Evolutionary conservation across 2,329 filamentous ascomycete species (phyloP).

Genomic region (Trichoderma simmonsii): DNA sequence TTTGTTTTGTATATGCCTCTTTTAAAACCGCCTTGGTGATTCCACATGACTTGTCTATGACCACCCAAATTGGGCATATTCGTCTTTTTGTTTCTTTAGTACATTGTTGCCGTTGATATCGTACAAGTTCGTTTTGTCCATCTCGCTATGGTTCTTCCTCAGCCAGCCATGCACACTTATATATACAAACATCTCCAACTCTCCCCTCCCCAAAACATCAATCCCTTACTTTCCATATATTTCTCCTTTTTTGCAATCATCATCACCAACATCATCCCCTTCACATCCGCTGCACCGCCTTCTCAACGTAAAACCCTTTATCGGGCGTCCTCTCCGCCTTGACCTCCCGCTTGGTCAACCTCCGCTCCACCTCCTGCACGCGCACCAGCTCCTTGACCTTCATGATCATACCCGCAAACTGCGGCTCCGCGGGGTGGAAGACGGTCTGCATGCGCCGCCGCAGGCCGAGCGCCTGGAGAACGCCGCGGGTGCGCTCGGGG

Average conservation of each 20-base stretch:
- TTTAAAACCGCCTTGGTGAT: neutral
- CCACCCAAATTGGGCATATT: neutral
- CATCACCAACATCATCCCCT: neutral
- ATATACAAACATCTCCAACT: neutral
- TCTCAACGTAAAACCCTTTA: constrained; percentile 77
- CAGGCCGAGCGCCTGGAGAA: constrained; percentile 80
- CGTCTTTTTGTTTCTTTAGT: neutral
- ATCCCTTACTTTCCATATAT: neutral
- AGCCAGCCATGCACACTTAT: neutral
- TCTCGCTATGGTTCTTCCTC: neutral
- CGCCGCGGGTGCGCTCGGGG: constrained; percentile 72
- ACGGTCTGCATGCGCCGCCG: constrained; percentile 82
- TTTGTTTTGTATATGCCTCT: neutral
- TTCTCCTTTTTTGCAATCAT: neutral
- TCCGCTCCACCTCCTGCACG: constrained; percentile 70
- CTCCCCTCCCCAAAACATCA: neutral
- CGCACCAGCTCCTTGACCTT: constrained; percentile 88
- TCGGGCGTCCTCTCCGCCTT: constrained; percentile 71
- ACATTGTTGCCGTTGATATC: constrained; percentile 29
- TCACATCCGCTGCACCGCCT: constrained; percentile 33
- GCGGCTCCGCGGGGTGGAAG: constrained; percentile 78
- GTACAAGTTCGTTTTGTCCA: constrained; percentile 26
- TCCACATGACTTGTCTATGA: neutral
- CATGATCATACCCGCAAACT: constrained; percentile 87
- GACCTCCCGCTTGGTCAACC: constrained; percentile 65